Evolutionary conservation across 345 rosid genomes (phyloP).

Genomic region (Salix arbutifolia): DNA sequence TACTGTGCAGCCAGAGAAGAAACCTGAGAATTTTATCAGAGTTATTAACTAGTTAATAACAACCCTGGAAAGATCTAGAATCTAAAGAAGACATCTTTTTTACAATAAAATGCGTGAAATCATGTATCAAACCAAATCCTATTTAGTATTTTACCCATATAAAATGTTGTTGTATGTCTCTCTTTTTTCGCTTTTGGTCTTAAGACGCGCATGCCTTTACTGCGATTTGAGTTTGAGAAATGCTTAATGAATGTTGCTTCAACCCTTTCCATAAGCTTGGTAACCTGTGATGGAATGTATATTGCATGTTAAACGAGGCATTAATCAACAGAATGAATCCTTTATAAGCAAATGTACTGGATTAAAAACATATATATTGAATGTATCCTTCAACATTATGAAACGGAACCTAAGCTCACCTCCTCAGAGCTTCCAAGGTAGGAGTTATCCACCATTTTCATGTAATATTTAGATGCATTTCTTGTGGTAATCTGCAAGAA

Average conservation of each 20-base stretch:
- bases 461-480: constrained; percentile 47
- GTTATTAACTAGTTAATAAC: not conserved
- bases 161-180: constrained; percentile 55
- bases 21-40: constrained; percentile 33
- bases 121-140: not conserved
- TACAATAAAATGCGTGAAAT: not conserved
- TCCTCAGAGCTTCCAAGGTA: constrained; percentile 57
- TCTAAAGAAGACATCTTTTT: not conserved
- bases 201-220: constrained; percentile 51
- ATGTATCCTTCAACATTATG: not conserved
- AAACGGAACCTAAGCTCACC: constrained; percentile 16
- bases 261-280: constrained; percentile 58
- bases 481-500: constrained; percentile 52
- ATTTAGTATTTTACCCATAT: constrained; percentile 33
- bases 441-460: constrained; percentile 61
- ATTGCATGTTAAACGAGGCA: not conserved
- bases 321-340: not conserved
- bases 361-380: not conserved
- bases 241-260: constrained; percentile 66
- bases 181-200: constrained; percentile 52
- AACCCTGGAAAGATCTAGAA: not conserved
- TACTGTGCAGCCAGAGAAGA: constrained; percentile 48
- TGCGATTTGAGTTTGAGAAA: constrained; percentile 52
- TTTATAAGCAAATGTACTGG: not conserved
- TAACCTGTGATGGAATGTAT: constrained; percentile 23